Evolutionary conservation across 352 stramenopile species (phyloP), one percentile per base, ranked within the genome.

Genomic region (Phytophthora cryptogea): DNA sequence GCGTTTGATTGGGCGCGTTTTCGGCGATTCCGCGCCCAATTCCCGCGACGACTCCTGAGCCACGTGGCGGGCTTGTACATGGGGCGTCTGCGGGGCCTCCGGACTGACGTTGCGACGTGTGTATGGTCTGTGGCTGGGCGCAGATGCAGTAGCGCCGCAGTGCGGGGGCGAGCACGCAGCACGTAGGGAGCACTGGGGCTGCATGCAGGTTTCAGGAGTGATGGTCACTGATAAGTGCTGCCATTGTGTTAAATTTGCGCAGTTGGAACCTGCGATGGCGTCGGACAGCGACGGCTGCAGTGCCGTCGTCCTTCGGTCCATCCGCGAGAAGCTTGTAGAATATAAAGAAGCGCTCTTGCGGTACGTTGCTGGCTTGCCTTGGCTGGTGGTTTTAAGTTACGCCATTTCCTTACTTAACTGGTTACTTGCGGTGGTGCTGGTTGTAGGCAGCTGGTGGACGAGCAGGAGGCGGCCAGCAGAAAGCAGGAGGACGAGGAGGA

Each of bases 281-380:
- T 75, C 61, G 48, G 77, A 80, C 48, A 70, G 63, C 44, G 63
- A 83, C 46, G 66, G 65, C 13, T 69, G 51, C 41, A 76, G 70
- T 53, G 63, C 66, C 36, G 77, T 65, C 62, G 59, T 91, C 46
- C 61, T 91, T 41, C 50, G 48, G 11, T 63, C 72, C 46, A 85
- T 90, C 32, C 77, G 80, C 44, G 77, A 76, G 36, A 81, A 74
- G 68, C 81, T 92, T 65, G 68, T 87, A 44, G 78, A 82, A 73
- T 89, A 92, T 76, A 88, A 89, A 62, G 67, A 79, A 62, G 56
- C 76, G 50, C 63, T 90, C 41, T 74, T 90, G 54, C 72, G 77
- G 83, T 92, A 66, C 58, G 79, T 78, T 23, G 11, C 30, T 49
- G 20, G 8, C 13, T 45, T 46, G 11, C 3, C 6, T 65, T 23